Conservation (phyloP, 2,329 filamentous ascomycete species). For the Trichoderma cornu-damae region DNA sequence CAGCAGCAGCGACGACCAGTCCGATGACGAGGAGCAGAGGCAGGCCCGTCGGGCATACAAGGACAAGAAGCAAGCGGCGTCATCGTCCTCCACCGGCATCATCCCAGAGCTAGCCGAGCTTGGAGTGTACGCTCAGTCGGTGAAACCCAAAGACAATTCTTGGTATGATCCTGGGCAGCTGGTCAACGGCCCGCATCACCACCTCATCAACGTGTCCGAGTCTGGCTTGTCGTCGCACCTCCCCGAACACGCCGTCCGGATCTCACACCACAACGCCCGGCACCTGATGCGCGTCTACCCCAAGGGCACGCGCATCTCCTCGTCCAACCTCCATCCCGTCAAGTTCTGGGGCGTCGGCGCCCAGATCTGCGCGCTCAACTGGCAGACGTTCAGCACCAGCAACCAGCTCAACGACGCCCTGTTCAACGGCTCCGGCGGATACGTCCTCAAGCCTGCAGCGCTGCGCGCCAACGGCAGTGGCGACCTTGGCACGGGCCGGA, state of each 20-base stretch:
- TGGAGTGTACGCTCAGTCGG: constrained; percentile 64
- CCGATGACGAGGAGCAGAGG: constrained; percentile 42
- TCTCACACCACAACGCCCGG: constrained; percentile 56
- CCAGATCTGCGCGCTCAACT: constrained; percentile 65
- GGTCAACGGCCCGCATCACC: constrained; percentile 56
- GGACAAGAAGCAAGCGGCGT: constrained; percentile 45
- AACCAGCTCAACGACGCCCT: constrained; percentile 66
- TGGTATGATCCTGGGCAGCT: constrained; percentile 53
- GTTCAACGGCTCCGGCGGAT: constrained; percentile 60
- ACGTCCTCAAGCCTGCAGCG: constrained; percentile 58
- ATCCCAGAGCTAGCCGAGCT: constrained; percentile 60
- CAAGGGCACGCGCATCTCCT: constrained; percentile 64
- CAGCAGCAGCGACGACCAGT: constrained; percentile 35
- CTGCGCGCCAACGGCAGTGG: constrained; percentile 53
- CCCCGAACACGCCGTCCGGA: constrained; percentile 40
- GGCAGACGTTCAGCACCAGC: constrained; percentile 61
- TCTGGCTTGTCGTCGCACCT: constrained; percentile 51
- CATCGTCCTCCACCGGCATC: constrained; percentile 44
- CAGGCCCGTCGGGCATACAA: constrained; percentile 49
- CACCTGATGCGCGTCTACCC: constrained; percentile 68
- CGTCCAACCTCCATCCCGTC: constrained; percentile 57
- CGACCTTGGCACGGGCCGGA: constrained; percentile 41
- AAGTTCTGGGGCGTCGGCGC: constrained; percentile 63
- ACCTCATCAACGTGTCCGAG: constrained; percentile 66
- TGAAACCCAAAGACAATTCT: constrained; percentile 61